Evolutionary conservation across 208 protist species (phyloP).

Genomic region (Trypanosoma lewisi): DNA sequence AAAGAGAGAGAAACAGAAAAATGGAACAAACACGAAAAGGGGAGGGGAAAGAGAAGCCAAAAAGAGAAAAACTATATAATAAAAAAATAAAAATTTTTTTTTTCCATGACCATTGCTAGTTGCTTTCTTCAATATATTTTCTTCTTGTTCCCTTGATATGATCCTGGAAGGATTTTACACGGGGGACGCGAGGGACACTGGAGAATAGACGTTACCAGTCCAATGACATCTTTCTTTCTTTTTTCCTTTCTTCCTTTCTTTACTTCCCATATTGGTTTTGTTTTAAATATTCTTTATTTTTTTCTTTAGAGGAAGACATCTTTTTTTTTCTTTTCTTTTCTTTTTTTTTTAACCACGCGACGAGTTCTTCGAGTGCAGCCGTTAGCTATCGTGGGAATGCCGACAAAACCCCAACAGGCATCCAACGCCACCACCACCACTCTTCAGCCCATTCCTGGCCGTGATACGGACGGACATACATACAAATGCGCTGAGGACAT

Average conservation of each 20-base stretch:
- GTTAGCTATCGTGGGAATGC: constrained; percentile 4
- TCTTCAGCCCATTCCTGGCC: constrained; percentile 42
- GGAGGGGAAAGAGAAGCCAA: neutral
- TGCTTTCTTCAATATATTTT: neutral
- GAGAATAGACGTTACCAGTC: neutral
- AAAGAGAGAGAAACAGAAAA: too few relatives aligned
- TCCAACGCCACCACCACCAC: neutral
- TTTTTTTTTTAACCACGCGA: constrained; percentile 1
- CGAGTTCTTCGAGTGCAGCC: neutral
- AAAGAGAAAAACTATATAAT: neutral
- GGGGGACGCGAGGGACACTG: neutral
- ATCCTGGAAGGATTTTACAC: neutral
- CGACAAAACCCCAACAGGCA: neutral
- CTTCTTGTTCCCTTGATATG: neutral
- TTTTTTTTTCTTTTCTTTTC: constrained; percentile 8
- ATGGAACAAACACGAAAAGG: too few relatives aligned
- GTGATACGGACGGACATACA: constrained; percentile 52
- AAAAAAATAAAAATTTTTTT: neutral
- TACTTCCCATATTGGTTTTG: constrained; percentile 10
- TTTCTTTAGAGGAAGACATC: constrained; percentile 15
- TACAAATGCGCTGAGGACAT: constrained; percentile 67
- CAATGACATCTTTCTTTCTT: neutral
- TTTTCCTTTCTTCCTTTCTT: neutral
- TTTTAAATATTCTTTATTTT: constrained; percentile 13
- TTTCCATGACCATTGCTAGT: neutral